Percentiles rank a stretch among this genome's conserved stretches.
Conservation (phyloP, 1,284 basidiomycete species). For the Ustilago bromivora region DNA sequence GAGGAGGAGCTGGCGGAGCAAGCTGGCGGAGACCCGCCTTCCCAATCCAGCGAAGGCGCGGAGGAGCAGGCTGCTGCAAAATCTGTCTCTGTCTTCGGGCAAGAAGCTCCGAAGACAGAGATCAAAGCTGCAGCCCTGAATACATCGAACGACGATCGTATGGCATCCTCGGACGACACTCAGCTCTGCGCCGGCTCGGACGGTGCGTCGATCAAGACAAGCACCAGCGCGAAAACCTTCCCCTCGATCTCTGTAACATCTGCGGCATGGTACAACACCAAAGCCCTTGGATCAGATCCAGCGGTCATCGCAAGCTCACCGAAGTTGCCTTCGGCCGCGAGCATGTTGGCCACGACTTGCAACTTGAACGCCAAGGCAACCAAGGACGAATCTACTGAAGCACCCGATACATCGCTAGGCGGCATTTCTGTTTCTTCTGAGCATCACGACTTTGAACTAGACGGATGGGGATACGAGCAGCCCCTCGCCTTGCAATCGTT, state of each 20-base stretch:
- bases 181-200: conserved; percentile 11
- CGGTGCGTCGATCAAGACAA: conserved; percentile 31
- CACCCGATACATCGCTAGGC: conserved; percentile 27
- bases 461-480: conserved; percentile 51
- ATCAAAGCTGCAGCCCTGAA: not conserved
- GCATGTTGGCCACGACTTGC: conserved; percentile 14
- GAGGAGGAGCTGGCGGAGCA: not conserved
- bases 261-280: conserved; percentile 57
- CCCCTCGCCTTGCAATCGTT: conserved; percentile 35
- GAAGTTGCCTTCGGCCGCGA: conserved; percentile 19
- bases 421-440: conserved; percentile 28
- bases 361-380: conserved; percentile 5
- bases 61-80: not conserved
- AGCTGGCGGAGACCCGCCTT: not conserved
- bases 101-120: not conserved
- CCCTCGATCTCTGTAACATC: conserved; percentile 56
- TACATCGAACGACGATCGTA: not conserved
- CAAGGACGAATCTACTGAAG: conserved; percentile 4
- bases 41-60: not conserved
- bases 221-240: conserved; percentile 48
- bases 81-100: not conserved
- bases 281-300: conserved; percentile 29
- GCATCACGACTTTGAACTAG: conserved; percentile 54
- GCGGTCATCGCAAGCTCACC: conserved; percentile 17
- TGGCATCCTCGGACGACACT: conserved; percentile 1